A percentile compares a stretch with the other conserved stretches of the same genome.
Evolutionary conservation across 1,139 yeast genomes (phyloP).

Genomic region (Yamadazyma mexicana): DNA sequence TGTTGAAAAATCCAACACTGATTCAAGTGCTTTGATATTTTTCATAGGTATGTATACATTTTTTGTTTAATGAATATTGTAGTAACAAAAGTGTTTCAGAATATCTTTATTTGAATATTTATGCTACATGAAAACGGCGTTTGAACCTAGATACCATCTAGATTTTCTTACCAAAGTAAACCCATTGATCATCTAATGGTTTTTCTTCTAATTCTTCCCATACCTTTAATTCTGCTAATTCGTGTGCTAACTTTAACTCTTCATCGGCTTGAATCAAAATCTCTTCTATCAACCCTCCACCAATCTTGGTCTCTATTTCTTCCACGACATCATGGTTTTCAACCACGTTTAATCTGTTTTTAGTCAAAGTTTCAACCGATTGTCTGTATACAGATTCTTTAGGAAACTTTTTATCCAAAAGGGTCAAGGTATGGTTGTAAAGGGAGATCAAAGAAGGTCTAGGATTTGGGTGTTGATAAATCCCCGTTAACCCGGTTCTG

Average conservation of each 20-base stretch:
- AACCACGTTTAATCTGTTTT: conserved; percentile 67
- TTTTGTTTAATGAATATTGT: conserved; percentile 1
- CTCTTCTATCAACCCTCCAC: conserved; percentile 85
- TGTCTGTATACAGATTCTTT: conserved; percentile 71
- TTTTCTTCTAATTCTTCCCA: conserved; percentile 71
- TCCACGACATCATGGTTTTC: conserved; percentile 62
- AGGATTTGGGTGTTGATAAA: conserved; percentile 80
- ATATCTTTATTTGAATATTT: too few species aligned
- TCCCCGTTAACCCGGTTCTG: conserved; percentile 81
- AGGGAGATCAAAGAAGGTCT: conserved; percentile 74
- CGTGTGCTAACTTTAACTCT: conserved; percentile 67
- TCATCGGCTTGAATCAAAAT: conserved; percentile 80
- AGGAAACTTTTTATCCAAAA: conserved; percentile 64
- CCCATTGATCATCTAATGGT: conserved; percentile 75
- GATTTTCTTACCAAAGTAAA: conserved; percentile 61
- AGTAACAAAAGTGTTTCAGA: too few species aligned
- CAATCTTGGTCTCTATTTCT: conserved; percentile 72
- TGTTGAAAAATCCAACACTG: conserved; percentile 24
- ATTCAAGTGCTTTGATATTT: neutral
- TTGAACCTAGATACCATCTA: conserved; percentile 19
- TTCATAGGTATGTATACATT: conserved; percentile 1
- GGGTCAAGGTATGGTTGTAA: conserved; percentile 66
- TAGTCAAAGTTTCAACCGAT: conserved; percentile 72
- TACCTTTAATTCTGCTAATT: conserved; percentile 64
- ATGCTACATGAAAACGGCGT: neutral